Conservation (phyloP, 208 protist genomes). For the Spongospora subterranea region DNA sequence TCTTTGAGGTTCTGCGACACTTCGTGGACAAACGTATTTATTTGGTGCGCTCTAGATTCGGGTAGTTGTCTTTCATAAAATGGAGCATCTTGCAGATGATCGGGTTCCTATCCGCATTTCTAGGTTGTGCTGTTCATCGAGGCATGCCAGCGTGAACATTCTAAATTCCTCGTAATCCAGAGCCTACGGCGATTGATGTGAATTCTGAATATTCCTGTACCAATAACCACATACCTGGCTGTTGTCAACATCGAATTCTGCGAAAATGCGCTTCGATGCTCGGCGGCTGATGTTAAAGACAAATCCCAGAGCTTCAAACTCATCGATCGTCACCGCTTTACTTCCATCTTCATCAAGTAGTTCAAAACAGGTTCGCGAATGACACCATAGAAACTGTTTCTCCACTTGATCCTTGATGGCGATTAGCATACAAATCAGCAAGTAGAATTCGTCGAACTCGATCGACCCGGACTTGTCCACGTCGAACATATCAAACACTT, state of each 20-base stretch:
- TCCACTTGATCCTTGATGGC: not conserved
- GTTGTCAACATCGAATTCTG: not conserved
- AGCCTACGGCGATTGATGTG: not conserved
- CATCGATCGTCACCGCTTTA: not conserved
- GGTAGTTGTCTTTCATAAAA: too few relatives aligned
- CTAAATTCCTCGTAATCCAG: not conserved
- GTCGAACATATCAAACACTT: not conserved
- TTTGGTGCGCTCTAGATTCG: too few relatives aligned
- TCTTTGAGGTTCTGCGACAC: too few relatives aligned
- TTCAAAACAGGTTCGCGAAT: not conserved
- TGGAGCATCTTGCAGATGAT: not conserved
- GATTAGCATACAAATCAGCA: not conserved
- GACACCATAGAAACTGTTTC: constrained; percentile 2
- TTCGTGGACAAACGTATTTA: too few relatives aligned
- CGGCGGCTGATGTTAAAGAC: not conserved
- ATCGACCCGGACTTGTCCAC: not conserved
- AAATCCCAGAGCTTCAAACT: not conserved
- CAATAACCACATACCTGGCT: not conserved
- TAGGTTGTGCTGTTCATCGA: not conserved
- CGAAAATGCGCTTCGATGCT: not conserved
- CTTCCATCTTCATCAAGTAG: not conserved
- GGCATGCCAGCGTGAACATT: not conserved
- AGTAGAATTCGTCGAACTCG: not conserved
- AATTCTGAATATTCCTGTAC: not conserved
- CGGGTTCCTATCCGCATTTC: not conserved